phyloP scores from a whole-genome alignment of 257 asterid genomes.

The Nicotiana undulata region DNA sequence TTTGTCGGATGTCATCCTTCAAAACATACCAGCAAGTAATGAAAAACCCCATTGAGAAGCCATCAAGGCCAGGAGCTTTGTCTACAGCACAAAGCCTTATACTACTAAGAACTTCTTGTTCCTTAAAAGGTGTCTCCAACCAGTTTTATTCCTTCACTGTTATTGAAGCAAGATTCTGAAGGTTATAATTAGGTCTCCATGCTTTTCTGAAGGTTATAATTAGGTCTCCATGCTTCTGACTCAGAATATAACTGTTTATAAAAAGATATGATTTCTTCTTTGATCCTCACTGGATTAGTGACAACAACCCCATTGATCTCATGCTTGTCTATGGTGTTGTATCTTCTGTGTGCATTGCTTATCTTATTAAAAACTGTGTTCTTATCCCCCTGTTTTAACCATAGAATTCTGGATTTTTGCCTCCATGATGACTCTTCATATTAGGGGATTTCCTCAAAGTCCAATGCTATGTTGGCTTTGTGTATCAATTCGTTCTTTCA shows the following conservation, averaged over 20 bases:
- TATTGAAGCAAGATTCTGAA: not conserved
- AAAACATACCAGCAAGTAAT: not conserved
- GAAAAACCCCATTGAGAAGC: not conserved
- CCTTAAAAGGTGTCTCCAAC: not conserved
- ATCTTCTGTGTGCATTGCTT: not conserved
- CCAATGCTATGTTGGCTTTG: not conserved
- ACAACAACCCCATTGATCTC: not conserved
- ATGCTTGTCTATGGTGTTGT: not conserved
- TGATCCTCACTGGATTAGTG: not conserved
- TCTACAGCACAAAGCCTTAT: not conserved
- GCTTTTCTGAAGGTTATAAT: too few relatives aligned
- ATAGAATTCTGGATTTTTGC: not conserved
- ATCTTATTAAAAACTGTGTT: not conserved
- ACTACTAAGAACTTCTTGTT: not conserved
- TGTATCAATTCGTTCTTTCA: not conserved
- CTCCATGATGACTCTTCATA: not conserved
- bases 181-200: not conserved
- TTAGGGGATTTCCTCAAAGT: not conserved
- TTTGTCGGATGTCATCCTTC: not conserved
- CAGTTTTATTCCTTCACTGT: not conserved
- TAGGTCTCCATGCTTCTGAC: too few relatives aligned
- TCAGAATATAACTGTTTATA: not conserved
- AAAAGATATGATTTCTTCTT: not conserved
- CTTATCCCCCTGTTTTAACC: not conserved
- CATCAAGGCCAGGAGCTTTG: not conserved